Conservation (phyloP, 2,329 filamentous ascomycete genomes). For the Lasiodiplodia hormozganensis region DNA sequence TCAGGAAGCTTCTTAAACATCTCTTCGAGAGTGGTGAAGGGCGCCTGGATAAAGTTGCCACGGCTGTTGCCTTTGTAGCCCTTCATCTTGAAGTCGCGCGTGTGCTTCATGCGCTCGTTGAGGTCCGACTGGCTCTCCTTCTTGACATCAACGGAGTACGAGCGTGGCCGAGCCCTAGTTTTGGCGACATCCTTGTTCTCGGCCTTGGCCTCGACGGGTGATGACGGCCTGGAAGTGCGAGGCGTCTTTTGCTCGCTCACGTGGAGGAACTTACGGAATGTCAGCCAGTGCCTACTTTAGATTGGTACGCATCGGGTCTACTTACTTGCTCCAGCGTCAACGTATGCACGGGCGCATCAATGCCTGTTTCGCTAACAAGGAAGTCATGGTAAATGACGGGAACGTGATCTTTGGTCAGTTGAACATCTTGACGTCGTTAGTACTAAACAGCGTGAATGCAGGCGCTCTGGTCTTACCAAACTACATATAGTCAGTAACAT, state of each 20-base stretch:
- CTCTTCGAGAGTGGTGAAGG: constrained; percentile 93
- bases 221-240: constrained; percentile 55
- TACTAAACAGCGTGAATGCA: background rate
- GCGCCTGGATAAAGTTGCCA: constrained; percentile 92
- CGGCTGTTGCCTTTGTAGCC: constrained; percentile 96
- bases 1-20: constrained; percentile 86
- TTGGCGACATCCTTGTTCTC: constrained; percentile 30
- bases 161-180: constrained; percentile 51
- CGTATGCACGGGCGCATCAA: constrained; percentile 95
- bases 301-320: background rate
- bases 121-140: constrained; percentile 59
- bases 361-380: constrained; percentile 94
- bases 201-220: constrained; percentile 43
- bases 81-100: constrained; percentile 90
- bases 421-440: constrained; percentile 71
- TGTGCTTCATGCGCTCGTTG: constrained; percentile 94
- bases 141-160: constrained; percentile 65
- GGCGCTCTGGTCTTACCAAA: constrained; percentile 34
- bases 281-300: constrained; percentile 30
- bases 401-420: constrained; percentile 97
- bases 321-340: constrained; percentile 81
- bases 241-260: constrained; percentile 68
- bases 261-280: constrained; percentile 70
- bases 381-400: constrained; percentile 99
- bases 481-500: constrained; percentile 32